These are phyloP conservation scores for Bauhinia variegata DNA, from an alignment of 306 rosid species.

Conservation along the genomic window DNA sequence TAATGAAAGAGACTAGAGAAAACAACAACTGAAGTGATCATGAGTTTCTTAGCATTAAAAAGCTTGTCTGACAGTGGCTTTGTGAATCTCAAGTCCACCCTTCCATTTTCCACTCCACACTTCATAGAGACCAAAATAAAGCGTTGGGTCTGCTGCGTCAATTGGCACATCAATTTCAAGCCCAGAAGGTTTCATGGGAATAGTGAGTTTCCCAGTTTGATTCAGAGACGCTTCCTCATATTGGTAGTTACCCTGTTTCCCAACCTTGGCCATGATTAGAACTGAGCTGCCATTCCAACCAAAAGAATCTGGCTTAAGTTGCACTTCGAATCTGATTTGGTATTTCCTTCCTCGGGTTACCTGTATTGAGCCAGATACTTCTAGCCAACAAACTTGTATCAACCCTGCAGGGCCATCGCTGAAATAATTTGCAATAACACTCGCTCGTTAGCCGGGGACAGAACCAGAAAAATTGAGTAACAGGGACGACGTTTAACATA, in stretches of 20 bases:
- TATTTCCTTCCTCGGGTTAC: rapidly evolving
- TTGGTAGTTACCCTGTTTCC: slow-evolving; percentile 36
- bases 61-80: slow-evolving; percentile 20
- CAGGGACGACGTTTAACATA: too few species aligned
- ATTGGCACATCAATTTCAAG: rapidly evolving
- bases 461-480: too few species aligned
- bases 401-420: slow-evolving; percentile 6
- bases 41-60: too few species aligned
- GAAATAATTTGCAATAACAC: slow-evolving; percentile 10
- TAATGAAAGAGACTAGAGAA: too few species aligned
- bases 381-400: slow-evolving; percentile 81
- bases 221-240: not conserved
- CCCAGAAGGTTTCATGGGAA: rapidly evolving
- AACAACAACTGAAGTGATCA: too few species aligned
- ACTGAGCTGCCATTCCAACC: slow-evolving; percentile 63
- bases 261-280: slow-evolving; percentile 75
- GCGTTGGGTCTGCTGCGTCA: rapidly evolving
- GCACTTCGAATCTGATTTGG: slow-evolving; percentile 27
- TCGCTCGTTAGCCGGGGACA: too few species aligned
- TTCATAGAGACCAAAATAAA: slow-evolving; percentile 74
- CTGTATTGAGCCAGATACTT: slow-evolving; percentile 38
- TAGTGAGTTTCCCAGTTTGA: not conserved
- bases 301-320: slow-evolving; percentile 44
- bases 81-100: slow-evolving; percentile 66
- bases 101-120: slow-evolving; percentile 94